Evolutionary conservation across 2,329 filamentous ascomycete species (phyloP), one percentile per base, ranked within the genome.

Genomic region (Colletotrichum trifolii): DNA sequence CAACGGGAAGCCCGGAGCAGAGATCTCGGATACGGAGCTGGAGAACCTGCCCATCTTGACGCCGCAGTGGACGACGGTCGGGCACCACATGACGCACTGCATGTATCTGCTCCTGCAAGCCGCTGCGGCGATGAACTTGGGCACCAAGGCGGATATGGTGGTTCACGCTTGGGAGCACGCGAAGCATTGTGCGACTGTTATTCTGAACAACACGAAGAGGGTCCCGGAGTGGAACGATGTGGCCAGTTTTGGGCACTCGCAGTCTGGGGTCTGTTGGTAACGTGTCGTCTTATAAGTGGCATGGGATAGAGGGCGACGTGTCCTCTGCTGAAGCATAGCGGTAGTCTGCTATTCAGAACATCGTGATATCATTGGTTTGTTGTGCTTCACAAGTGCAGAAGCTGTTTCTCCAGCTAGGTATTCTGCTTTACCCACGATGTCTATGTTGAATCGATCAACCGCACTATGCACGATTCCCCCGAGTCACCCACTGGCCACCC

Each of bases 81-180:
- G 57, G 2, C 58, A 65, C 11, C 46, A 56, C 13, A 42, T 65
- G 52, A 52, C 52, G 2, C 62, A 65, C 38, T 53, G 57, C 25
- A 56, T 62, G 45, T 65, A 62, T 13, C 13, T 61, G 35, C 40
- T 65, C 6, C 52, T 61, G 8, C 57, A 65, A 13, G 57, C 56
- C 2, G 57, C 57, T 3, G 52, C 46, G 3, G 11, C 40, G 2
- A 34, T 62, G 50, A 48, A 56, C 7, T 11, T 65, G 2, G 56
- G 56, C 0, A 60, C 61, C 2, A 60, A 54, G 45, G 50, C 56
- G 39, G 61, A 55, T n/a, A 60, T 64, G 56, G 50, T 64, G 2
- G 57, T 65, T 25, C 46, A 65, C 13, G 34, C 47, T 0, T 62
- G 50, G 50, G 57, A 61, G 15, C 52, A 61, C 46, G 58, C 62